A percentile compares a stretch with the other conserved stretches of the same genome.
phyloP scores from a whole-genome alignment of 1,284 basidiomycete genomes.

The Exobasidium rhododendri region DNA sequence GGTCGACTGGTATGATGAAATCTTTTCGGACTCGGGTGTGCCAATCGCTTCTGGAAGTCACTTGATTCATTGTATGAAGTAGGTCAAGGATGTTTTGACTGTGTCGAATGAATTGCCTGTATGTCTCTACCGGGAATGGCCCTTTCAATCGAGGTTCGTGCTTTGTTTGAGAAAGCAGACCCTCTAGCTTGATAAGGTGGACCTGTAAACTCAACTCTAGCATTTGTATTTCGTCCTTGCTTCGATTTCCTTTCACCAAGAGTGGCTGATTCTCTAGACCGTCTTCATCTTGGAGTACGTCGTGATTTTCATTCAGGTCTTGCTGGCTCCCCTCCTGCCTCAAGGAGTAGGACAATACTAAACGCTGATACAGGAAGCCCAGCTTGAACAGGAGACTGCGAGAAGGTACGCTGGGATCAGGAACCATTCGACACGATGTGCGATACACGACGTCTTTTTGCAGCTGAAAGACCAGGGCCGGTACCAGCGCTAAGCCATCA shows the following conservation, averaged over 20 bases:
- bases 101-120: constrained; percentile 76
- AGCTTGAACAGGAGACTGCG: constrained; percentile 43
- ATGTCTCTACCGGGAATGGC: constrained; percentile 63
- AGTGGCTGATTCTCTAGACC: constrained; percentile 29
- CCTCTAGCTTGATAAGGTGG: constrained; percentile 67
- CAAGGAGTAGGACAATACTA: constrained; percentile 44
- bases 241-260: background rate
- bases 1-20: constrained; percentile 76
- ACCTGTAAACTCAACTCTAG: constrained; percentile 94
- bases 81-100: constrained; percentile 72
- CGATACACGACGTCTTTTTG: too few species aligned
- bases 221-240: constrained; percentile 34
- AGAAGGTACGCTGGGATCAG: background rate
- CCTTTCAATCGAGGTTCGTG: constrained; percentile 87
- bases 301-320: constrained; percentile 19
- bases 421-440: too few species aligned
- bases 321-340: background rate
- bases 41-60: constrained; percentile 90
- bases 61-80: constrained; percentile 90
- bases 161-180: constrained; percentile 75
- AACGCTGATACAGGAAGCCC: constrained; percentile 44
- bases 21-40: constrained; percentile 66
- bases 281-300: constrained; percentile 2
- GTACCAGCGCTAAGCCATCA: background rate
- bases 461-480: too few species aligned